Evolutionary conservation across 257 asterid genomes (phyloP), one percentile per base, ranked within the genome.

Genomic region (Rubia yunnanensis): DNA sequence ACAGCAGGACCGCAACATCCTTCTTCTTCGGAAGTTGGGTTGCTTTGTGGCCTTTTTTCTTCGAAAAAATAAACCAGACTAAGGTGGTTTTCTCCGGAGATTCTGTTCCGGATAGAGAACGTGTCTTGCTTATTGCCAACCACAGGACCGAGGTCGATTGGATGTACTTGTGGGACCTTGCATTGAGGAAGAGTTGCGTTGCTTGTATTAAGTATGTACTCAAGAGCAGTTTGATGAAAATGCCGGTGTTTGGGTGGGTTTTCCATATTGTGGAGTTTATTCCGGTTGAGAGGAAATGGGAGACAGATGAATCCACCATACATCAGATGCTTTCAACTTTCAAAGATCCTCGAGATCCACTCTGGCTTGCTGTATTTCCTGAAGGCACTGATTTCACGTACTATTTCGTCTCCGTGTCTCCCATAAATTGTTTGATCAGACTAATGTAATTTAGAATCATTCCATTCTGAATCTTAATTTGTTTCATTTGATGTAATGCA

Each of bases 371-470:
- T 68, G 78, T 91, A 76, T 91, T 91, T 66, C 96, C 98, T 0
- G 98, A 91, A 83, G 98, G 96, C 85, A 88, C 96, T 36, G 98
- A 91, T 86, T 91, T 86, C 87, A 91, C 89, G 98, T 88, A 81
- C 20, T 62, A 73, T 34, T 62, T 71, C 36, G 7, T 63, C 66
- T 38, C 68, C 67, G 56, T 74, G 49, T 35, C 65, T 53, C 69
- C 38, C 62, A 24, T 22, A 18, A 48, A 9, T n/a, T 20, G 58
- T 72, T 32, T 18, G 46, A 32, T 70, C 50, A 62, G 28, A 30
- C 58, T 57, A 14, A 48, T 13, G 20, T 13, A 35, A 15, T 62
- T 52, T 48, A 9, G 14, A 63, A 56, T 30, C 10, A 18, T 66
- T 36, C 57, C 10, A 10, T 2, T 46, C 0, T 55, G 28, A 53